phyloP scores from a whole-genome alignment of 1,284 basidiomycete species.

The Austroboletus olivaceoglutinosus region DNA sequence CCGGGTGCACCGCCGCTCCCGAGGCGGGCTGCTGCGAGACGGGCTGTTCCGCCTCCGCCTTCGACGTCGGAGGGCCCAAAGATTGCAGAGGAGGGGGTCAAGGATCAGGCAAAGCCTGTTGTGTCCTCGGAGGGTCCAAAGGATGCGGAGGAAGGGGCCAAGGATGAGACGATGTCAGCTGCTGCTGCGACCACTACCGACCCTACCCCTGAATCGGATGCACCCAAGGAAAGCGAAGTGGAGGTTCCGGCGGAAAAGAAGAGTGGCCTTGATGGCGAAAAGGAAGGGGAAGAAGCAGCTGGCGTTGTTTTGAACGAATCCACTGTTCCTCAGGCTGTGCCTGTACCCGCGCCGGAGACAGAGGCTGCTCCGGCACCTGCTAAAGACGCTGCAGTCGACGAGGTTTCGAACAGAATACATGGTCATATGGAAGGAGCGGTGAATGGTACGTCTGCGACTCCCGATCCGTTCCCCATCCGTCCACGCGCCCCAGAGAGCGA shows the following conservation, averaged over 20 bases:
- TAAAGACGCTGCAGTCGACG: neutral
- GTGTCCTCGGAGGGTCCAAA: neutral
- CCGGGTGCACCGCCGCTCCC: conserved; percentile 26
- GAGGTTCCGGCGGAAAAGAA: neutral
- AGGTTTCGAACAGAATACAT: neutral
- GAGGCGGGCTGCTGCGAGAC: conserved; percentile 29
- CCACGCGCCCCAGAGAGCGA: conserved; percentile 2
- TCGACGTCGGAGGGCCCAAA: neutral
- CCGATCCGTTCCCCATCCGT: neutral
- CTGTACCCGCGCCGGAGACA: neutral
- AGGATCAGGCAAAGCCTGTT: neutral
- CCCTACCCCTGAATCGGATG: neutral
- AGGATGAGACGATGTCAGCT: neutral
- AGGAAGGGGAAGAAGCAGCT: neutral
- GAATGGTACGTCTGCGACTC: conserved; percentile 1
- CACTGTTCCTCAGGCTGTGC: neutral
- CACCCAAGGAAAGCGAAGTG: neutral
- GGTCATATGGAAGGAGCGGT: neutral
- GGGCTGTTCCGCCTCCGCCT: conserved; percentile 24
- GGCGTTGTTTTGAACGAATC: neutral
- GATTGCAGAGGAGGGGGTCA: neutral
- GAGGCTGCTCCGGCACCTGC: conserved; percentile 1
- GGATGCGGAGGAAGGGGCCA: neutral
- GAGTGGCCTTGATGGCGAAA: neutral
- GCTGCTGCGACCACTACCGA: neutral